Percentiles rank a stretch among this genome's conserved stretches.
Evolutionary conservation across 768 basidiomycete species (phyloP).

Genomic region (Trametes punicea): DNA sequence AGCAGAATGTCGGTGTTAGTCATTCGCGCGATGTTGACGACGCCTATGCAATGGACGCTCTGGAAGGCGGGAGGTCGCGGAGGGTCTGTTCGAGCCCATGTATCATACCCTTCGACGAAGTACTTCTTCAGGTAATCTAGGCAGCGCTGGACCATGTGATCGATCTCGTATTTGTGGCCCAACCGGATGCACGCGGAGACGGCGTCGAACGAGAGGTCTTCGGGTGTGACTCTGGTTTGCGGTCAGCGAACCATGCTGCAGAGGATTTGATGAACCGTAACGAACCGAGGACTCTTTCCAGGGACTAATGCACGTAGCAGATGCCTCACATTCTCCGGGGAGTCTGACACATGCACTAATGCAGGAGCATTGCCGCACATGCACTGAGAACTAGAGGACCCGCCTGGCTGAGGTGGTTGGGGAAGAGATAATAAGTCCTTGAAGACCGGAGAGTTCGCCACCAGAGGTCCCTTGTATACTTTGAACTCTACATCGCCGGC

Average conservation of each 20-base stretch:
- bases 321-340: slow-evolving; percentile 3
- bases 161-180: slow-evolving; percentile 14
- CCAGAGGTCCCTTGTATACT: slow-evolving; percentile 24
- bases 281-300: not conserved
- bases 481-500: slow-evolving; percentile 25
- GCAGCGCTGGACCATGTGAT: slow-evolving; percentile 1
- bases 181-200: slow-evolving; percentile 9
- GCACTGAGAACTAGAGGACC: not conserved
- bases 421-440: slow-evolving; percentile 24
- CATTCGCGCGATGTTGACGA: slow-evolving; percentile 13
- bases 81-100: not conserved
- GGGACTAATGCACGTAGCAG: not conserved
- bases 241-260: not conserved
- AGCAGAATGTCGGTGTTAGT: not conserved
- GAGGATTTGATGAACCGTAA: not conserved
- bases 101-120: not conserved
- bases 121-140: slow-evolving; percentile 2
- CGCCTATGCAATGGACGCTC: not conserved
- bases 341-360: not conserved
- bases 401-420: not conserved
- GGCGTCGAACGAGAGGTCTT: not conserved
- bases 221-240: not conserved
- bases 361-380: not conserved
- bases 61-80: not conserved
- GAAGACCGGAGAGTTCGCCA: slow-evolving; percentile 26